Evolutionary conservation across 1,284 basidiomycete genomes (phyloP).

Genomic region (Cutaneotrichosporon cutaneum): DNA sequence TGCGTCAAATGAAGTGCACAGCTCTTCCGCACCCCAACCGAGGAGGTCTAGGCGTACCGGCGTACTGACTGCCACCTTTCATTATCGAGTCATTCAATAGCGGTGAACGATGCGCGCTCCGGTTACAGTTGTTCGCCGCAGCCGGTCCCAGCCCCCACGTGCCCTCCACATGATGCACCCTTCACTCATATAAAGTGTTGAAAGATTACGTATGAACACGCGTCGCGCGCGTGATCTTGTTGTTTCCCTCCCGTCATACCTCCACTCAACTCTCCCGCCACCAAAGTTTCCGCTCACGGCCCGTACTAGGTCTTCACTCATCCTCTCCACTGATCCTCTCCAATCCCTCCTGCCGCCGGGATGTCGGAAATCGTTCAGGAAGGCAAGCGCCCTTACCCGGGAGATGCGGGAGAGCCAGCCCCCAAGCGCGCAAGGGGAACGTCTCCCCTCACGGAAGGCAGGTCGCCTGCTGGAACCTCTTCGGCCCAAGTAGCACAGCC

Average conservation of each 20-base stretch:
- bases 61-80: too few relatives aligned
- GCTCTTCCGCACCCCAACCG: neutral
- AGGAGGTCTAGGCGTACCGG: too few relatives aligned
- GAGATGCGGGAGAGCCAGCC: neutral
- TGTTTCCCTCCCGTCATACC: neutral
- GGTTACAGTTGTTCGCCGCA: too few relatives aligned
- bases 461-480: conserved; percentile 17
- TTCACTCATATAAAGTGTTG: too few relatives aligned
- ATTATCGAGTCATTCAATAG: neutral
- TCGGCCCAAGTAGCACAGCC: too few relatives aligned
- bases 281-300: neutral
- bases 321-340: neutral
- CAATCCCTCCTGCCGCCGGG: neutral
- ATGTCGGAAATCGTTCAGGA: neutral
- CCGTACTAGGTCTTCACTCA: neutral
- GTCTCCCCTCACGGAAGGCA: neutral
- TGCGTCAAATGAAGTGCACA: neutral
- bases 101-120: neutral
- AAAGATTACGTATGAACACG: neutral
- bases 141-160: too few relatives aligned
- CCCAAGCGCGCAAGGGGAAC: neutral
- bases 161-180: too few relatives aligned
- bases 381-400: neutral
- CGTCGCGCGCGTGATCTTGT: neutral
- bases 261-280: neutral